Base-by-base conservation (phyloP, 108 stramenopile genomes). In the Poteriospumella lacustris region DNA sequence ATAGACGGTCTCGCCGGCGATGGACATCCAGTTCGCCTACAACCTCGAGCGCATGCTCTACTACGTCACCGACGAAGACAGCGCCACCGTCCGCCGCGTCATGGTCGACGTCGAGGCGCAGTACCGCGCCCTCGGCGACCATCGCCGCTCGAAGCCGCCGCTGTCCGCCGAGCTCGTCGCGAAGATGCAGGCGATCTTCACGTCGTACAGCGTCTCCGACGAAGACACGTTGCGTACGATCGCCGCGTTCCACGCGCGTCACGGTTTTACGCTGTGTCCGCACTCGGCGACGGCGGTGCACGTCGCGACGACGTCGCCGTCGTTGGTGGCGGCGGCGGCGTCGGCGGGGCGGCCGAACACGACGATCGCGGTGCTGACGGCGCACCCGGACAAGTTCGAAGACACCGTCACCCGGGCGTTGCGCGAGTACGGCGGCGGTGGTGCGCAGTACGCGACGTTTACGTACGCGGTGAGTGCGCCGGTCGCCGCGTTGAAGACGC, bases 11-110 rank as follows among this genome's bases (percentile, higher is more conserved):
- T 73, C 70, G 3, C 70, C 70, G 26, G 70, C 70, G 9, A 73
- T 73, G 70, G 70, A 73, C 36, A 73, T 73, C 31, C 70, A 73
- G 42, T 73, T 73, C 24, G 70, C 70, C 5, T 73, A 73, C 41
- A 73, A 73, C 42, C 42, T 73, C 31, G 70, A 73, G 41, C 36
- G 70, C 15, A 44, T 73, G 70, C 29, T 73, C 5, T 73, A 34
- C 41, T 73, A 52, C 36, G 31, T 44, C 5, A 33, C 31, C 24
- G 41, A 24, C 5, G 12, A 73, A 56, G 31, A 56, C 28, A 9
- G 40, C 36, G 70, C 26, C 5, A 56, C 3, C 5, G 15, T 73
- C 9, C 9, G 3, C 29, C 70, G 3, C 26, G 36, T 73, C 5
- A 73, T 73, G 70, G 3, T 9, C 12, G 70, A 38, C 26, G 38